A percentile compares a stretch with the other conserved stretches of the same genome.
phyloP scores from a whole-genome alignment of 768 basidiomycete species.

The Podaxis carcinomalis region DNA sequence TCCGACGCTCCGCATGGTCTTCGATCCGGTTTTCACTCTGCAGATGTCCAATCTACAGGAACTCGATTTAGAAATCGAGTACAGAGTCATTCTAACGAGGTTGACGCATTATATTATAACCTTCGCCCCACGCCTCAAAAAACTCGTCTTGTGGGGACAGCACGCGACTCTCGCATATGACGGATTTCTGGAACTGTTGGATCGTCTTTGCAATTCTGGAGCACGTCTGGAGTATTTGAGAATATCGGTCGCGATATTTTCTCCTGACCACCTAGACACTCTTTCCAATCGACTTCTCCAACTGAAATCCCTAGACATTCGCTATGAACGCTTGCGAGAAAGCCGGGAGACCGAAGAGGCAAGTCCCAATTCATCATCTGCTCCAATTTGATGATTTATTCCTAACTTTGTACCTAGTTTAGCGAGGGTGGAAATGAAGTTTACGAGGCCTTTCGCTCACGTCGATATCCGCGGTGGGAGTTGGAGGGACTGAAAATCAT shows the following conservation, averaged over 20 bases:
- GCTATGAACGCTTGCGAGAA: neutral
- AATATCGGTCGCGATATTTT: neutral
- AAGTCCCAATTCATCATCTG: neutral
- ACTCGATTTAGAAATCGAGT: neutral
- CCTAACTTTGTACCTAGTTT: neutral
- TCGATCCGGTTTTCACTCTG: neutral
- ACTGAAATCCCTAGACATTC: neutral
- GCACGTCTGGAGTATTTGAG: neutral
- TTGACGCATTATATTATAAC: neutral
- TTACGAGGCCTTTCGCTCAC: neutral
- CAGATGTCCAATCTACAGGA: neutral
- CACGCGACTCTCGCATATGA: neutral
- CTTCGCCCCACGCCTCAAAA: neutral
- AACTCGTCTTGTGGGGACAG: neutral
- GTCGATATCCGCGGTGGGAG: neutral
- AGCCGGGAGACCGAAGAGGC: neutral
- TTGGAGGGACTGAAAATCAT: neutral
- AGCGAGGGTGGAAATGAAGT: neutral
- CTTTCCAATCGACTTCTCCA: neutral
- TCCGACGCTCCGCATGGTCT: neutral
- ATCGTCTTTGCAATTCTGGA: neutral
- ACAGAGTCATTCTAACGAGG: neutral
- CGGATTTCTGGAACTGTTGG: neutral
- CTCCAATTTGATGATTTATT: neutral
- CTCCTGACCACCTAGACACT: neutral